A percentile compares a stretch with the other conserved stretches of the same genome.
Evolutionary conservation across 352 stramenopile species (phyloP).

Genomic region (Globisporangium rhizosaccharum): DNA sequence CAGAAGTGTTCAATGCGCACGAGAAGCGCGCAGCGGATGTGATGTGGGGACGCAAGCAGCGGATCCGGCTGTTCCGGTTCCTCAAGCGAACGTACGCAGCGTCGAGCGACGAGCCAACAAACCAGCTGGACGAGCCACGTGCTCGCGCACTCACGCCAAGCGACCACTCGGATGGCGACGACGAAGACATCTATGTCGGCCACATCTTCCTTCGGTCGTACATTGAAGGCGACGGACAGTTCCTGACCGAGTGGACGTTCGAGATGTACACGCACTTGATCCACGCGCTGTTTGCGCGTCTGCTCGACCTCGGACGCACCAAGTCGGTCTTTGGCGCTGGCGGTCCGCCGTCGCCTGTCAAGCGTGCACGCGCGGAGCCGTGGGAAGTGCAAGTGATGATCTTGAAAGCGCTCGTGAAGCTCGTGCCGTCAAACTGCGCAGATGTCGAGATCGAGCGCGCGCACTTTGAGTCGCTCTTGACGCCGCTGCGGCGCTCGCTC

Average conservation of each 20-base stretch:
- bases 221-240: conserved; percentile 73
- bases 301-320: conserved; percentile 41
- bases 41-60: conserved; percentile 60
- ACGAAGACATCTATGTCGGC: conserved; percentile 66
- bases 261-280: conserved; percentile 69
- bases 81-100: conserved; percentile 65
- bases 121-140: not conserved
- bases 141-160: too few species aligned
- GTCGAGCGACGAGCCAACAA: conserved; percentile 18
- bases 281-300: conserved; percentile 49
- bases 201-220: conserved; percentile 82
- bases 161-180: conserved; percentile 12
- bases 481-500: conserved; percentile 55
- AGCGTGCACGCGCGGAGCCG: conserved; percentile 28
- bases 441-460: conserved; percentile 47
- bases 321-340: conserved; percentile 45
- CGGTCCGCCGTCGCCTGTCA: conserved; percentile 11
- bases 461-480: conserved; percentile 56
- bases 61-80: conserved; percentile 48
- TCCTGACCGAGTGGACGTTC: conserved; percentile 67
- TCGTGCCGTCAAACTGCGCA: conserved; percentile 51
- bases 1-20: conserved; percentile 65
- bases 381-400: conserved; percentile 81
- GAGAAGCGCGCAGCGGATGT: conserved; percentile 71
- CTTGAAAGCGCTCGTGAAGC: conserved; percentile 56